phyloP scores from a whole-genome alignment of 1,139 yeast species.

The Sugiyamaella castrensis region DNA sequence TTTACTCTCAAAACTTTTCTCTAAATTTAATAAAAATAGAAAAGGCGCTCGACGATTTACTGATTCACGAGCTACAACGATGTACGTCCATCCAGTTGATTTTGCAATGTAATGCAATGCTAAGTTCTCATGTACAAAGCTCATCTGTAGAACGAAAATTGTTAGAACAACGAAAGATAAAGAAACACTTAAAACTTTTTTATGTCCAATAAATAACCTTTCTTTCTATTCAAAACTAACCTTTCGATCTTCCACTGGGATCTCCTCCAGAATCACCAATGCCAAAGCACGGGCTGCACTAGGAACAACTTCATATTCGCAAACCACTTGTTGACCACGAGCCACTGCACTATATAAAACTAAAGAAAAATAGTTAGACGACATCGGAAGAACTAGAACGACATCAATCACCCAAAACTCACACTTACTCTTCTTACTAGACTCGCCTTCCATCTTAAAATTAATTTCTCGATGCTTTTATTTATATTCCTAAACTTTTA shows the following conservation, averaged over 20 bases:
- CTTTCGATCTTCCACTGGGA: slow-evolving; percentile 29
- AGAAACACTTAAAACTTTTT: not conserved
- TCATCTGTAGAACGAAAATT: slow-evolving; percentile 27
- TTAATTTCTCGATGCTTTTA: not conserved
- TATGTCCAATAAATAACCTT: not conserved
- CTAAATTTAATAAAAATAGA: slow-evolving; percentile 33
- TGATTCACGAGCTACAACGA: slow-evolving; percentile 31
- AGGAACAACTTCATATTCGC: slow-evolving; percentile 26
- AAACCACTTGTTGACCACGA: slow-evolving; percentile 29
- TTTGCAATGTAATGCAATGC: slow-evolving; percentile 38
- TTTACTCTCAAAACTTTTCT: slow-evolving; percentile 24
- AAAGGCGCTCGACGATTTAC: slow-evolving; percentile 38
- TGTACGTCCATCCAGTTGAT: slow-evolving; percentile 35
- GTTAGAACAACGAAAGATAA: not conserved
- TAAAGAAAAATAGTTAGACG: slow-evolving; percentile 5
- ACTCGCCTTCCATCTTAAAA: slow-evolving; percentile 1
- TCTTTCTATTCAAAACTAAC: slow-evolving; percentile 12
- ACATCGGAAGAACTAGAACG: too few species aligned
- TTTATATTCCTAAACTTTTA: not conserved
- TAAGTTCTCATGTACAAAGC: slow-evolving; percentile 35
- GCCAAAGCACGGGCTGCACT: slow-evolving; percentile 28
- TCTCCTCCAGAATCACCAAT: slow-evolving; percentile 30
- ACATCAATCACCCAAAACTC: too few species aligned
- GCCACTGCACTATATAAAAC: slow-evolving; percentile 35
- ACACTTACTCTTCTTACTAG: slow-evolving; percentile 4